Percentiles rank a stretch among this genome's conserved stretches.
phyloP scores from a whole-genome alignment of 441 rosid genomes.

The Raphanus hybrid region DNA sequence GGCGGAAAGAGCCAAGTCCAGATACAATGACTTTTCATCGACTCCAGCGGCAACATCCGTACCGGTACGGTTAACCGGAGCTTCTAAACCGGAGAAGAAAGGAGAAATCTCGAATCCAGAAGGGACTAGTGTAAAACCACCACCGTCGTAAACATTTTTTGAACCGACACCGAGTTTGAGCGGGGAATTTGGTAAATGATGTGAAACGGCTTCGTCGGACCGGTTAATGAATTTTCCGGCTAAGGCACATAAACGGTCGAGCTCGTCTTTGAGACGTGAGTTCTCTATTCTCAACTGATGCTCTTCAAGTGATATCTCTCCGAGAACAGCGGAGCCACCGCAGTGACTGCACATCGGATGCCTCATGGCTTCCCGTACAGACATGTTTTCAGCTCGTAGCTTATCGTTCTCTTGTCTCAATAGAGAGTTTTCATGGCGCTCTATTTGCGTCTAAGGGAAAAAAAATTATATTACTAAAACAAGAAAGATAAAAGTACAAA shows the following conservation, averaged over 20 bases:
- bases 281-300: conserved; percentile 88
- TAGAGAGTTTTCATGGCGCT: conserved; percentile 85
- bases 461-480: background rate
- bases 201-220: conserved; percentile 48
- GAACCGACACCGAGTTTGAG: conserved; percentile 70
- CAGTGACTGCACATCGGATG: conserved; percentile 86
- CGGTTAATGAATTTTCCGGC: conserved; percentile 83
- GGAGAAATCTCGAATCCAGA: conserved; percentile 25
- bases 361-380: conserved; percentile 73
- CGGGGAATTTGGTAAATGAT: conserved; percentile 61
- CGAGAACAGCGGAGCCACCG: conserved; percentile 80
- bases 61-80: conserved; percentile 26
- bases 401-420: conserved; percentile 87
- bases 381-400: conserved; percentile 86
- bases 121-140: conserved; percentile 14
- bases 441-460: conserved; percentile 71
- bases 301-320: conserved; percentile 77
- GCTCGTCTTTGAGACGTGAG: conserved; percentile 79
- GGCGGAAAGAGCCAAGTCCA: conserved; percentile 76
- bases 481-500: background rate
- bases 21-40: conserved; percentile 61
- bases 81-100: conserved; percentile 20
- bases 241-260: conserved; percentile 74
- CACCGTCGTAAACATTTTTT: conserved; percentile 27
- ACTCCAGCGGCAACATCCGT: conserved; percentile 14